Conservation (phyloP, 2,329 filamentous ascomycete species). For the Xylogone sp. region DNA sequence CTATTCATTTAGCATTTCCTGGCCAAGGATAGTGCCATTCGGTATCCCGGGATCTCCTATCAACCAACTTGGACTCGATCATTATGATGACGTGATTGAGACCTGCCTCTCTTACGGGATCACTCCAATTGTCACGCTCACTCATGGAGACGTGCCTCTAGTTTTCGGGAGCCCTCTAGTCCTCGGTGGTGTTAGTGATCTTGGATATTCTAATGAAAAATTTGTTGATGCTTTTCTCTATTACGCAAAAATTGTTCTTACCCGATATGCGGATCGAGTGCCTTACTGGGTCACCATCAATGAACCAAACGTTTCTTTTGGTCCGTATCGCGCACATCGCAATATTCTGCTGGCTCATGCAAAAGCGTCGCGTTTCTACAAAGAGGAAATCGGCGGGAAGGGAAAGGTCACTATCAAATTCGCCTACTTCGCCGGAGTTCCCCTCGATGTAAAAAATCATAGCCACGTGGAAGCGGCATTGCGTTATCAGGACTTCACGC, state of each 20-base stretch:
- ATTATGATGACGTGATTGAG: slow-evolving; percentile 50
- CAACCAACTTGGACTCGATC: slow-evolving; percentile 44
- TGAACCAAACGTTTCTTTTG: slow-evolving; percentile 41
- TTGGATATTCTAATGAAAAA: slow-evolving; percentile 38
- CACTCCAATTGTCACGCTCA: slow-evolving; percentile 41
- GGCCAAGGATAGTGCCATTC: slow-evolving; percentile 49
- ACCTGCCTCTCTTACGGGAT: slow-evolving; percentile 45
- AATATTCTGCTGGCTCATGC: slow-evolving; percentile 45
- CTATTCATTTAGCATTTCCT: slow-evolving; percentile 48
- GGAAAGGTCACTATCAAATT: slow-evolving; percentile 46
- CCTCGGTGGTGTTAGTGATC: slow-evolving; percentile 29
- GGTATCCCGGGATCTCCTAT: slow-evolving; percentile 44
- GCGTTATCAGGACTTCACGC: slow-evolving; percentile 35
- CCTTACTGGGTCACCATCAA: slow-evolving; percentile 50
- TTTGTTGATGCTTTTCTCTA: slow-evolving; percentile 47
- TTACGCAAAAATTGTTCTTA: slow-evolving; percentile 47
- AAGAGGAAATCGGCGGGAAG: slow-evolving; percentile 46
- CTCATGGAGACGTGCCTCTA: slow-evolving; percentile 45
- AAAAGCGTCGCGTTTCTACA: slow-evolving; percentile 48
- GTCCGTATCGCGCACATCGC: not conserved
- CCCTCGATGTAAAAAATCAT: slow-evolving; percentile 30
- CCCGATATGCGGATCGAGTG: slow-evolving; percentile 46
- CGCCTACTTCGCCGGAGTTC: slow-evolving; percentile 42
- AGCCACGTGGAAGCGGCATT: slow-evolving; percentile 16
- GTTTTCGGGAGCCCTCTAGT: slow-evolving; percentile 29